Conservation (phyloP, 1,284 basidiomycete species). For the Microstroma glucosiphilum region DNA sequence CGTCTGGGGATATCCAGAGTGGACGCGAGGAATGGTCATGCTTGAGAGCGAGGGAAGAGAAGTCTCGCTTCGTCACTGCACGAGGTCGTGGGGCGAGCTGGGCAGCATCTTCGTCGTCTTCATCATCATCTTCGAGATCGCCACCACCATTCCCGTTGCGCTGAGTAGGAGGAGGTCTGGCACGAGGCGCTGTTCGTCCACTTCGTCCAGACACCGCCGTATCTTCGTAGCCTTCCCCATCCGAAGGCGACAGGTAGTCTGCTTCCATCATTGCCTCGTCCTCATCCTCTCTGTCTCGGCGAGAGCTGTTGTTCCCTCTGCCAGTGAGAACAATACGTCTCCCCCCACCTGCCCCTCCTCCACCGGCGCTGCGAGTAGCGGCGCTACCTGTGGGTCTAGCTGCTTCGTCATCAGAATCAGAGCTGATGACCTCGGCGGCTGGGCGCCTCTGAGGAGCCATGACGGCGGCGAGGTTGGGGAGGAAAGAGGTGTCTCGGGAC, state of each 20-base stretch:
- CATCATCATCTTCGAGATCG: too few species aligned
- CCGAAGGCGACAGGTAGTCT: not conserved
- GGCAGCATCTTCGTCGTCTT: too few species aligned
- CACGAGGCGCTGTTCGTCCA: not conserved
- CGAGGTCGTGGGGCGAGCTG: not conserved
- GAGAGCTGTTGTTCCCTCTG: not conserved
- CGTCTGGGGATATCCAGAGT: constrained; percentile 49
- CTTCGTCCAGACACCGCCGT: not conserved
- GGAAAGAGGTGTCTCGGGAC: not conserved
- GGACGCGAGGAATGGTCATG: constrained; percentile 43
- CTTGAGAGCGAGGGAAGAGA: constrained; percentile 46
- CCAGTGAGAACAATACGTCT: not conserved
- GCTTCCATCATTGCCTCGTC: constrained; percentile 2
- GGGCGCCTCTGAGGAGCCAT: not conserved
- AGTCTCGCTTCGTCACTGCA: constrained; percentile 24
- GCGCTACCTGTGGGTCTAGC: not conserved
- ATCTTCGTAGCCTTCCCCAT: not conserved
- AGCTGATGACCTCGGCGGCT: not conserved
- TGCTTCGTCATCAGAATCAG: not conserved
- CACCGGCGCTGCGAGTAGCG: not conserved
- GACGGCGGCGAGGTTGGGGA: not conserved
- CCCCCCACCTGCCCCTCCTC: not conserved
- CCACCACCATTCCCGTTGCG: not conserved
- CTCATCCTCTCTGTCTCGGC: not conserved
- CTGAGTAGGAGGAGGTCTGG: too few species aligned